These are phyloP conservation scores for Saccharomyces eubayanus DNA, from an alignment of 805 yeast species.

Conservation along the genomic window DNA sequence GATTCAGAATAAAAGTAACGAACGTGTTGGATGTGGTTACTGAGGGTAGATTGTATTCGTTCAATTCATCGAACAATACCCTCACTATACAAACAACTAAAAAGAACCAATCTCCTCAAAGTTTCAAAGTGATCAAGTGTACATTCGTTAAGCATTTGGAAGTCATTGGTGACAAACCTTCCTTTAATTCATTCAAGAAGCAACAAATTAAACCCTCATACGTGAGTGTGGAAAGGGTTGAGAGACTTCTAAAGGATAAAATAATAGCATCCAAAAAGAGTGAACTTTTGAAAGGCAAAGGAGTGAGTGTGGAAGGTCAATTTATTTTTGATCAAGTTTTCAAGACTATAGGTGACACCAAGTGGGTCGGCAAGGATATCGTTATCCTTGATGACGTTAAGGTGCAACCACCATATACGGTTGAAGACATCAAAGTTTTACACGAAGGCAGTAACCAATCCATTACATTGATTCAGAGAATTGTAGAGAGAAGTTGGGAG, in stretches of 20 bases:
- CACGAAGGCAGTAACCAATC: slow-evolving; percentile 27
- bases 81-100: slow-evolving; percentile 27
- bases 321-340: slow-evolving; percentile 36
- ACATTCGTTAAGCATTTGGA: slow-evolving; percentile 48
- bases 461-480: slow-evolving; percentile 36
- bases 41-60: slow-evolving; percentile 58
- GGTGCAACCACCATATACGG: slow-evolving; percentile 38
- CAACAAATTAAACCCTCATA: slow-evolving; percentile 31
- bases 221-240: slow-evolving; percentile 26
- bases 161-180: slow-evolving; percentile 35
- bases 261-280: slow-evolving; percentile 20
- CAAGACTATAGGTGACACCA: slow-evolving; percentile 38
- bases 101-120: slow-evolving; percentile 17
- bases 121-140: slow-evolving; percentile 47
- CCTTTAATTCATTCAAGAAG: slow-evolving; percentile 23
- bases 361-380: slow-evolving; percentile 39
- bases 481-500: slow-evolving; percentile 44
- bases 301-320: slow-evolving; percentile 38
- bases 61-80: slow-evolving; percentile 38
- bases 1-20: slow-evolving; percentile 47
- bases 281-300: slow-evolving; percentile 28
- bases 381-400: slow-evolving; percentile 40
- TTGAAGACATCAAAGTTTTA: slow-evolving; percentile 19
- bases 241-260: slow-evolving; percentile 18
- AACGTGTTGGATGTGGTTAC: slow-evolving; percentile 50